A percentile compares a stretch with the other conserved stretches of the same genome.
phyloP scores from a whole-genome alignment of 148 eudicot species.

The Beta vulgaris region DNA sequence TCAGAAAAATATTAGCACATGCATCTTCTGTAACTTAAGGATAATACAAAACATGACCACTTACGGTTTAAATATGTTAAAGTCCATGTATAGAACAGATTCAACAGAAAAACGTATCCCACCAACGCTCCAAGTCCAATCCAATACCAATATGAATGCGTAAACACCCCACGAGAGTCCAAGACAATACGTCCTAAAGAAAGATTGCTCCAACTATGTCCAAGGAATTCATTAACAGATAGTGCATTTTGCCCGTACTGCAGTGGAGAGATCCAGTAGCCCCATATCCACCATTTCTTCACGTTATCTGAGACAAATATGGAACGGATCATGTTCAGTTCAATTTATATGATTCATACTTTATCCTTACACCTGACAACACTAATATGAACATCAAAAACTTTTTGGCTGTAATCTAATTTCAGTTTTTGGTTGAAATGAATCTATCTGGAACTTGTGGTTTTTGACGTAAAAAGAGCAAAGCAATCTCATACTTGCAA shows the following conservation, averaged over 20 bases:
- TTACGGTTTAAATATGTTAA: constrained; percentile 58
- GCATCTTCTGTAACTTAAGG: not conserved
- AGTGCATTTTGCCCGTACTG: constrained; percentile 75
- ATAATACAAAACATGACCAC: constrained; percentile 8
- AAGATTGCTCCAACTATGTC: constrained; percentile 70
- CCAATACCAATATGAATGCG: constrained; percentile 66
- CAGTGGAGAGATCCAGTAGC: constrained; percentile 85
- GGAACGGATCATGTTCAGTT: constrained; percentile 1
- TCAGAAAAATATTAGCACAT: constrained; percentile 7
- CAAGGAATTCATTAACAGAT: constrained; percentile 78
- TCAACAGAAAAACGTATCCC: constrained; percentile 53
- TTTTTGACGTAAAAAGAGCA: too few species aligned
- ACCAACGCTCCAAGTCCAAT: constrained; percentile 54
- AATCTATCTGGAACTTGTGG: too few species aligned
- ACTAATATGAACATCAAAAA: too few species aligned
- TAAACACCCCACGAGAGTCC: constrained; percentile 50
- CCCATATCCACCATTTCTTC: constrained; percentile 92
- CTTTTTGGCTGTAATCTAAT: too few species aligned
- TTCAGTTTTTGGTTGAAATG: too few species aligned
- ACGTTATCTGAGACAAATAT: constrained; percentile 41
- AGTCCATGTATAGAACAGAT: constrained; percentile 38
- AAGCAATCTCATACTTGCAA: too few species aligned
- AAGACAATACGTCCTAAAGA: constrained; percentile 46
- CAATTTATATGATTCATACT: not conserved
- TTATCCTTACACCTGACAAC: too few species aligned